Conservation (phyloP, 164 flowering plant species). For the Dillenia turbinata region DNA sequence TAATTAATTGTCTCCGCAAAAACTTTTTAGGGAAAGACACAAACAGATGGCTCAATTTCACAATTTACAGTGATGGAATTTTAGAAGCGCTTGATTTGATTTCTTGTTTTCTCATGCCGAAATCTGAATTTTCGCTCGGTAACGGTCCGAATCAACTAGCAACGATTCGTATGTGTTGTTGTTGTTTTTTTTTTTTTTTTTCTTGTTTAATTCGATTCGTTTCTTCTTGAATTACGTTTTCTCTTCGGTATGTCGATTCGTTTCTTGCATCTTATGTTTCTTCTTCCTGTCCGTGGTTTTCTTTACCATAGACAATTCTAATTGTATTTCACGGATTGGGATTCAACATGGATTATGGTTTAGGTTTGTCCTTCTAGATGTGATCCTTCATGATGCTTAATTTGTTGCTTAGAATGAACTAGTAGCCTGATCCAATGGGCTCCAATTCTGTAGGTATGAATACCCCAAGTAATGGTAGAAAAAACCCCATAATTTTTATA, state of each 20-base stretch:
- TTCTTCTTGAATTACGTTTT: not conserved
- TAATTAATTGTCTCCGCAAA: not conserved
- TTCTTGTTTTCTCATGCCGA: too few species aligned
- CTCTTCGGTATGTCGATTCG: not conserved
- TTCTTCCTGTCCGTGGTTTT: not conserved
- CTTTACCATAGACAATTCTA: not conserved
- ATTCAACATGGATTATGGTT: constrained; percentile 29
- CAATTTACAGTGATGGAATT: too few species aligned
- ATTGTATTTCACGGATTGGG: not conserved
- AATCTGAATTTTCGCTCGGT: constrained; percentile 22
- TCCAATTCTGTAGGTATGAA: too few species aligned
- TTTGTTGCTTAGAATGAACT: too few species aligned
- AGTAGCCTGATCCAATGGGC: too few species aligned
- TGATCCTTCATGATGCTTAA: too few species aligned
- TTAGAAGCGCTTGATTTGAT: too few species aligned
- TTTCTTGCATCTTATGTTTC: constrained; percentile 15
- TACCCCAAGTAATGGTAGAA: too few species aligned
- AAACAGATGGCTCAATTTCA: too few species aligned
- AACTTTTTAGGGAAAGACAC: too few species aligned
- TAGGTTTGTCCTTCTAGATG: constrained; percentile 15
- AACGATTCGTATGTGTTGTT: constrained; percentile 23
- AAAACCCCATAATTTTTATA: too few species aligned
- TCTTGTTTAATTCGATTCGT: constrained; percentile 5
- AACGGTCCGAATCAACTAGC: constrained; percentile 23
- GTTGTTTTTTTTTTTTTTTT: not conserved